Percentiles rank a stretch among this genome's conserved stretches.
Conservation (phyloP, 1,284 basidiomycete genomes). For the Bjerkandera adusta region DNA sequence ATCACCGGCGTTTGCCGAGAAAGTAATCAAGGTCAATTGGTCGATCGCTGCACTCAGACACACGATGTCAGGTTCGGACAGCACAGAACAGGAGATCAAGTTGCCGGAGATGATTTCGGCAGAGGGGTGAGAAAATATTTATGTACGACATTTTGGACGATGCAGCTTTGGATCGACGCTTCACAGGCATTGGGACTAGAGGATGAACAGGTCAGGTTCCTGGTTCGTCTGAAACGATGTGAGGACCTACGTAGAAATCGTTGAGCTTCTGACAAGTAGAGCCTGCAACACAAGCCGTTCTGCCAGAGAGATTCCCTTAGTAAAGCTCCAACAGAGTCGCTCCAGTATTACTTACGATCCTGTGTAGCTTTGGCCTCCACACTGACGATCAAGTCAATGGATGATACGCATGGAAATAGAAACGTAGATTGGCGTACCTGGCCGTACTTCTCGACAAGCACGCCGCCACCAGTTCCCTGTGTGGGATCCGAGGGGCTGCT, state of each 20-base stretch:
- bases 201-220: not conserved
- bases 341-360: conserved; percentile 13
- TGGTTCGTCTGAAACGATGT: not conserved
- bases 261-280: conserved; percentile 15
- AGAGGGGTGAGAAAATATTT: too few relatives aligned
- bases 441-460: conserved; percentile 12
- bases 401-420: not conserved
- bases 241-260: conserved; percentile 14
- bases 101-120: too few relatives aligned
- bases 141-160: too few relatives aligned
- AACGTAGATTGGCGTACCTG: conserved; percentile 8
- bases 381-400: conserved; percentile 1
- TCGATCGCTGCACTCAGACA: too few relatives aligned
- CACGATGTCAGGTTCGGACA: too few relatives aligned
- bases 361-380: conserved; percentile 10
- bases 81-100: too few relatives aligned
- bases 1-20: too few relatives aligned
- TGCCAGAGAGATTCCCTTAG: not conserved
- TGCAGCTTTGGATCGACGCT: too few relatives aligned
- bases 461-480: conserved; percentile 3
- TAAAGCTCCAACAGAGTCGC: not conserved
- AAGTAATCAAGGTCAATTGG: too few relatives aligned
- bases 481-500: conserved; percentile 1
- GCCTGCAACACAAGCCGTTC: conserved; percentile 12
- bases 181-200: conserved; percentile 12